phyloP scores from a whole-genome alignment of 2,329 filamentous ascomycete species.

The Ophiocordyceps robertsii region DNA sequence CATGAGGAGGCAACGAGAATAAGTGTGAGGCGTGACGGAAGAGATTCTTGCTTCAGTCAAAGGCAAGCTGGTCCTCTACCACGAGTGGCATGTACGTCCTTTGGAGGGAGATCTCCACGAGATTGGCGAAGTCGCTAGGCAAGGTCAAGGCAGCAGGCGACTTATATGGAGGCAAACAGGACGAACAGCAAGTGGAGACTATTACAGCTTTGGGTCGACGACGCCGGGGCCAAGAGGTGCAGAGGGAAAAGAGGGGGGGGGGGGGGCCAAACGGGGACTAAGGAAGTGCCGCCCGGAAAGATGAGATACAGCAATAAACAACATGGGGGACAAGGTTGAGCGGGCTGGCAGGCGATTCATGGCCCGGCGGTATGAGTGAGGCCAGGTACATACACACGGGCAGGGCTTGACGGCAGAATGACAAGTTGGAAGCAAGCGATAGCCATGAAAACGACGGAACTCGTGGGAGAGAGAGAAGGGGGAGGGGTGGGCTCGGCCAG shows the following conservation, averaged over 20 bases:
- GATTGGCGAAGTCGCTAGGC: neutral
- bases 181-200: constrained; percentile 3
- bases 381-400: neutral
- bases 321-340: constrained; percentile 2
- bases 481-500: neutral
- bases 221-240: constrained; percentile 2
- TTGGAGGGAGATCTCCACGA: neutral
- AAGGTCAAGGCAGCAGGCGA: neutral
- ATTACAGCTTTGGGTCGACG: constrained; percentile 1
- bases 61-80: too few species aligned
- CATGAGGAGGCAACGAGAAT: too few species aligned
- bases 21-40: too few species aligned
- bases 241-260: constrained; percentile 1
- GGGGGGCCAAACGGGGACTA: constrained; percentile 2
- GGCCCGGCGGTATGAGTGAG: constrained; percentile 1
- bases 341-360: neutral
- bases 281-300: constrained; percentile 3
- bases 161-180: constrained; percentile 2
- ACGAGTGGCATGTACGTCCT: neutral
- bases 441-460: neutral
- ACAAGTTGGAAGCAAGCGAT: neutral
- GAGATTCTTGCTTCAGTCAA: too few species aligned
- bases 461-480: neutral
- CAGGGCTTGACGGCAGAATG: constrained; percentile 1
- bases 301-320: constrained; percentile 3